Conservation (phyloP, 441 rosid species). For the Hypseocharis bilobata region DNA sequence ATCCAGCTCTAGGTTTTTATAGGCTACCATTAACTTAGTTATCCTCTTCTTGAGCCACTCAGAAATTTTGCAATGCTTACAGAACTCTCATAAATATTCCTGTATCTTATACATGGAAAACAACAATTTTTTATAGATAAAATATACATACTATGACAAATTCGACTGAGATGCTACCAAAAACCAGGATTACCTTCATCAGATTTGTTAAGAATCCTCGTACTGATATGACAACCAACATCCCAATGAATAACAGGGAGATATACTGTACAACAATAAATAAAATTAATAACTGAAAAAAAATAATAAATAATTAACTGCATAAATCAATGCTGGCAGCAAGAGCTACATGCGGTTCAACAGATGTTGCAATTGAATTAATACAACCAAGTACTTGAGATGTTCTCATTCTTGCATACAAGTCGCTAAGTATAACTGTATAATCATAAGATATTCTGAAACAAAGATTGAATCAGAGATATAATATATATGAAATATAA, state of each 20-base stretch:
- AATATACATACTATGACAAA: not conserved
- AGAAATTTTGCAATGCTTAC: not conserved
- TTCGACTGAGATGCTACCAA: not conserved
- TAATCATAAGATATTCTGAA: too few species aligned
- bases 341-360: too few species aligned
- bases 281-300: not conserved
- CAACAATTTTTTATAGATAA: not conserved
- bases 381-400: too few species aligned
- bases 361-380: too few species aligned
- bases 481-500: too few species aligned
- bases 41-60: not conserved
- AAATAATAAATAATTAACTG: too few species aligned
- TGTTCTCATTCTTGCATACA: too few species aligned
- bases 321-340: too few species aligned
- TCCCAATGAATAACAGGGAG: conserved; percentile 84
- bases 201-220: conserved; percentile 89
- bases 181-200: conserved; percentile 66
- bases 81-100: not conserved
- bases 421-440: too few species aligned
- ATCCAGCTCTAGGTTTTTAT: not conserved
- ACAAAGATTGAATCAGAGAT: too few species aligned
- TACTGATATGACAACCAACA: conserved; percentile 86
- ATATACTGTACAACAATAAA: conserved; percentile 54
- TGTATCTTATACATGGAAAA: not conserved
- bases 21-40: conserved; percentile 5